Evolutionary conservation across 441 rosid species (phyloP), one percentile per base, ranked within the genome.

Genomic region (Aleurites moluccanus): DNA sequence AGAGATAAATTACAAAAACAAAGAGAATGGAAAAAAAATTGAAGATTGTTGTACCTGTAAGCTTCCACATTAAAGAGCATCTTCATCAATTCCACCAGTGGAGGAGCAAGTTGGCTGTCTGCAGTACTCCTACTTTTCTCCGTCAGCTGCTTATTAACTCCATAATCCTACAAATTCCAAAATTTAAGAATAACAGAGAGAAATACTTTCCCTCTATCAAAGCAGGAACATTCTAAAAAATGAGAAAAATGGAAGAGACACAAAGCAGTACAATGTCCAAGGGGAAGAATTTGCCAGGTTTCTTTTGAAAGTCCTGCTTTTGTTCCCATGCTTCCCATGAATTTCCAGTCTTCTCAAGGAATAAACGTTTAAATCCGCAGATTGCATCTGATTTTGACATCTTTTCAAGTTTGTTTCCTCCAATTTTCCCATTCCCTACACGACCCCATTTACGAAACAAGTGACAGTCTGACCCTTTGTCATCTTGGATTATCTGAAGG

Each of bases 371-470:
- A 81, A 93, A 96, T 81, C 90, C 94, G 67, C 50, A 23, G 75
- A 93, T 83, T 55, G 98, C 97, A 79, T 90, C 97, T 77, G 88
- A 84, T 88, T 96, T 93, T 77, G 89, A 73, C 93, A 92, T 82
- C 76, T 72, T 82, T 14, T 92, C 94, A 80, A 91, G 83, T 82
- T 92, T 96, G 72, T 0, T 83, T 72, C 92, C 89, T 60, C 98
- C 98, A 85, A 93, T 96, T 79, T 86, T 91, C 53, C 89, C 92
- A 81, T 86, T 89, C 57, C 99, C 99, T 47, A 92, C 96, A 70
- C 96, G 89, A 44, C 99, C 99, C 99, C 99, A 96, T 85, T 93
- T 92, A 53, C 96, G 98, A 72, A 89, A 96, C 57, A 93, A 87
- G 55, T 86, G 79, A 83, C 98, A 93, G 28, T 82, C 91, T 11